Base-by-base conservation (phyloP, 1,139 yeast species). In the Diutina neorugosa region DNA sequence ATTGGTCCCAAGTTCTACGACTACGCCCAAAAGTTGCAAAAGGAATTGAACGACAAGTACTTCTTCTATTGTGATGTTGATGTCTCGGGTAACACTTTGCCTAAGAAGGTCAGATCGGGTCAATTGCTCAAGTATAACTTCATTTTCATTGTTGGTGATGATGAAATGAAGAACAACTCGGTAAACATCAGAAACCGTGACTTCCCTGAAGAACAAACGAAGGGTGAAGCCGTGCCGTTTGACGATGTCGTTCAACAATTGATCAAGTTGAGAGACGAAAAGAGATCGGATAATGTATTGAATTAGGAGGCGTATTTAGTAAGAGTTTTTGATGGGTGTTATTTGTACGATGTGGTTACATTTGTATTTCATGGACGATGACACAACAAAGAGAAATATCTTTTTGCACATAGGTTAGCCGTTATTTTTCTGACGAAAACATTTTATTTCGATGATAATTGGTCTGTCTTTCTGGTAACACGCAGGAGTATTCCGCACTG, bases 51-150 rank as follows among this genome's bases (percentile, higher is more conserved):
- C 50, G 82, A 81, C 64, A 66, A 64, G 56, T 74, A 75, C 59
- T 88, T 88, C 49, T 88, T 89, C 78, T 89, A 80, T 65, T 94
- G 95, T 52, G 98, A 93, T 66, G 95, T 82, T 53, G 98, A 93
- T 68, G 74, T 88, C 57, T 81, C 93, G 55, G 96, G 97, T 73
- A 89, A 90, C 77, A 91, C 98, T 55, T 78, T 93, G 69, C 96
- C 88, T 67, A 90, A 89, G 89, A 91, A 93, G 82, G 88, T 93
- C 57, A 88, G 98, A 80, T 86, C 82, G 61, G 98, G 97, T 63
- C 97, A 91, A 77, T 65, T 89, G 67, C 82, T 84, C 73, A 90
- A 86, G 69, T 93, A 90, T 74, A 93, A 91, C 76, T 93, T 89
- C 72, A 85, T 91, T 64, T 90, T 90, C 69, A 87, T 90, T 68